Conservation (phyloP, 495 filamentous ascomycete species). For the Penicillium odoratum region DNA sequence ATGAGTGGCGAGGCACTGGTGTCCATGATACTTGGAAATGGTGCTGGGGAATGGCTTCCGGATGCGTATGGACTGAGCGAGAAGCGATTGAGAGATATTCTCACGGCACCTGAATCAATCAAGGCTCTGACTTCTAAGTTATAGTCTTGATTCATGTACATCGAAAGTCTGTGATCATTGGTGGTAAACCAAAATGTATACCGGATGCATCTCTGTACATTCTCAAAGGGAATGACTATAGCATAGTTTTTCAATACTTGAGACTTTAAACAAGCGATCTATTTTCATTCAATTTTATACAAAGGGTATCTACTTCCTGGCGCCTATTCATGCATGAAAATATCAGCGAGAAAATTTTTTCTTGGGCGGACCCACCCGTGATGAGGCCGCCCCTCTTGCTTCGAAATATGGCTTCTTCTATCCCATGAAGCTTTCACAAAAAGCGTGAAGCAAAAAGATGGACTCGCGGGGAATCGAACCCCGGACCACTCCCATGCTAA, state of each 20-base stretch:
- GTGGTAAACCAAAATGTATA: background rate
- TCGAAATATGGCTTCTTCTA: background rate
- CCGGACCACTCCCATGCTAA: slow-evolving; percentile 56
- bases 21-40: slow-evolving; percentile 27
- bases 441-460: slow-evolving; percentile 22
- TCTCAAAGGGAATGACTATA: no score
- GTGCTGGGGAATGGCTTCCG: slow-evolving; percentile 22
- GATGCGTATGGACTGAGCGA: slow-evolving; percentile 26
- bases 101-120: slow-evolving; percentile 18
- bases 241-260: background rate
- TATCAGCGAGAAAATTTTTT: background rate
- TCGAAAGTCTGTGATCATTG: background rate
- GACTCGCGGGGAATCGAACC: slow-evolving; percentile 59
- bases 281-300: background rate
- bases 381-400: background rate
- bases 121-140: slow-evolving; percentile 22
- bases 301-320: background rate
- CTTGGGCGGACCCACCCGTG: slow-evolving; percentile 1
- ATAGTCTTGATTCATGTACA: slow-evolving; percentile 3
- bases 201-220: background rate
- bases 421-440: background rate
- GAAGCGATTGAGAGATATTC: slow-evolving; percentile 17
- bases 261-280: slow-evolving; percentile 3
- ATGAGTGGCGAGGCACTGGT: slow-evolving; percentile 66
- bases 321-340: slow-evolving; percentile 1